These are phyloP conservation scores for Cyberlindnera lachancei DNA, from an alignment of 805 yeast genomes.

Conservation along the genomic window DNA sequence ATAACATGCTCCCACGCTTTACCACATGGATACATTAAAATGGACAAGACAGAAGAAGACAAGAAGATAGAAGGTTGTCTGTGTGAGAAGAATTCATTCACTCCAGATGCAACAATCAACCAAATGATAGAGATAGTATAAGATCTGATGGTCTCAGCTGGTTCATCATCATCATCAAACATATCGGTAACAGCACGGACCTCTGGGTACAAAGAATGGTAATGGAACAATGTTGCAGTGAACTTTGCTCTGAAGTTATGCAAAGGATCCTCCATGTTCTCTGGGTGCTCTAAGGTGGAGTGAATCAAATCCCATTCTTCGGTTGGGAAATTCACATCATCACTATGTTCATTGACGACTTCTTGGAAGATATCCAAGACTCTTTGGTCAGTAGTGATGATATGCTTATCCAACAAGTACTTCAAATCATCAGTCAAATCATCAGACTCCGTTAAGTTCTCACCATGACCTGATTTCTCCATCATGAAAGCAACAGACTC, in stretches of 20 bases:
- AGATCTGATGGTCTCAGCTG: constrained; percentile 42
- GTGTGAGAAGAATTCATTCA: constrained; percentile 50
- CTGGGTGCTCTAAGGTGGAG: constrained; percentile 1
- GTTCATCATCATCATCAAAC: constrained; percentile 38
- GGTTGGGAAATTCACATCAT: constrained; percentile 40
- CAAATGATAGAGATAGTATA: constrained; percentile 33
- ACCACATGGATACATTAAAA: constrained; percentile 41
- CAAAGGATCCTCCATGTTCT: constrained; percentile 4
- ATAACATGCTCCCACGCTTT: constrained; percentile 30
- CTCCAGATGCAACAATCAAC: constrained; percentile 45
- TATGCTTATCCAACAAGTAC: constrained; percentile 8
- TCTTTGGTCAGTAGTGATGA: constrained; percentile 22
- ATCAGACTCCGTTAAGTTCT: constrained; percentile 4
- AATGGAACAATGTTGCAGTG: constrained; percentile 15
- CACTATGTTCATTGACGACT: constrained; percentile 33
- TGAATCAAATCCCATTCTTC: constrained; percentile 13
- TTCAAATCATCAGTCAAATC: constrained; percentile 9
- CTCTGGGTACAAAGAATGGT: constrained; percentile 55
- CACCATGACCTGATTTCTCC: constrained; percentile 15
- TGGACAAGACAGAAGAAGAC: constrained; percentile 36
- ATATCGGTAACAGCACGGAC: constrained; percentile 56
- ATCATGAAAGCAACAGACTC: constrained; percentile 4
- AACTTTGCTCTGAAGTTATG: constrained; percentile 5
- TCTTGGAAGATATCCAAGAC: constrained; percentile 22
- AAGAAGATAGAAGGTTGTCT: constrained; percentile 45